Percentiles rank a stretch among this genome's conserved stretches.
phyloP scores from a whole-genome alignment of 495 filamentous ascomycete species.

The Haplographium delicatum region DNA sequence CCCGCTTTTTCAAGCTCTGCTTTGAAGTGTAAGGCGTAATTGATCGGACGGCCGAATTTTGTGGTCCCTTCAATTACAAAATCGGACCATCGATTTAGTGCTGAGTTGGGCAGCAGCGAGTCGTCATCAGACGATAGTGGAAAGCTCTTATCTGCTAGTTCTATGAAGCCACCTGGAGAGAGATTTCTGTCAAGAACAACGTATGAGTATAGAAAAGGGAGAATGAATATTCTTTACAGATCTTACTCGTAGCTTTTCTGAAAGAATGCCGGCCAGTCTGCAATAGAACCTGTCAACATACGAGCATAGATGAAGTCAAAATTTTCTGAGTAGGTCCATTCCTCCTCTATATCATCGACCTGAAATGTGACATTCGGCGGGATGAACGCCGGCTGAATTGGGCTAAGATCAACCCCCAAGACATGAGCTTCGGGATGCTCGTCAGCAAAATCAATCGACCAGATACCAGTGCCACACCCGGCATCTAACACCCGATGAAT shows the following conservation, averaged over 20 bases:
- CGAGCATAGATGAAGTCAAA: constrained; percentile 48
- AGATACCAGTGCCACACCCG: constrained; percentile 15
- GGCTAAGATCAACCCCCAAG: constrained; percentile 46
- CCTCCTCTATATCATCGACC: constrained; percentile 47
- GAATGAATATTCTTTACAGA: too few relatives aligned
- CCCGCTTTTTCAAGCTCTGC: constrained; percentile 41
- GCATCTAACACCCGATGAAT: constrained; percentile 13
- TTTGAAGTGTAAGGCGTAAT: constrained; percentile 6
- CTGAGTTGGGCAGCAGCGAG: neutral
- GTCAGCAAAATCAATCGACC: constrained; percentile 17
- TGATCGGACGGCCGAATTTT: neutral
- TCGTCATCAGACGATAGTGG: constrained; percentile 2
- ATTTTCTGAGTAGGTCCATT: constrained; percentile 41
- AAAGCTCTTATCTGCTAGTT: constrained; percentile 39
- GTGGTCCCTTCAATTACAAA: neutral
- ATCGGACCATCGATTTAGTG: constrained; percentile 28
- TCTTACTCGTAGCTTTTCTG: constrained; percentile 23
- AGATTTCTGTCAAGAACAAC: constrained; percentile 23
- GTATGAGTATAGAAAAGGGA: constrained; percentile 30
- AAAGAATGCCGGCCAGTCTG: constrained; percentile 26
- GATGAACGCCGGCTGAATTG: constrained; percentile 48
- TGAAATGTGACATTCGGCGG: constrained; percentile 49
- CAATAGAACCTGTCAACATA: constrained; percentile 33
- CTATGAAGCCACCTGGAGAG: constrained; percentile 46
- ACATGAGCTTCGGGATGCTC: constrained; percentile 35